Evolutionary conservation across 257 asterid genomes (phyloP).

Genomic region (Lycium ferocissimum): DNA sequence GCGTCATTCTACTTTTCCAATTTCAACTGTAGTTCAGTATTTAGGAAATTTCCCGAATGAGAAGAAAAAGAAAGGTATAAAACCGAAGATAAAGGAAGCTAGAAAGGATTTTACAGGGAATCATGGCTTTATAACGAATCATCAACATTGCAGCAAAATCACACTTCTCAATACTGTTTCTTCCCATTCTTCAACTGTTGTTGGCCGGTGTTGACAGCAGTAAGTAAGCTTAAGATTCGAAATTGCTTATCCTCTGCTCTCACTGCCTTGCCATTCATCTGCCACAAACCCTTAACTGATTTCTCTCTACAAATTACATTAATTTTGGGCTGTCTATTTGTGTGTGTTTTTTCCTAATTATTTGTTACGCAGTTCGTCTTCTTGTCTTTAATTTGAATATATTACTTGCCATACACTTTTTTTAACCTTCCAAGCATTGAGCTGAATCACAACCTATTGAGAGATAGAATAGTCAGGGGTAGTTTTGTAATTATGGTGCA

Average conservation of each 20-base stretch:
- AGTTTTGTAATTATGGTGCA: no score
- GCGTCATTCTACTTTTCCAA: neutral
- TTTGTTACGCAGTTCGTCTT: neutral
- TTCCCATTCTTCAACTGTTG: no score
- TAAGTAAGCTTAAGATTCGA: no score
- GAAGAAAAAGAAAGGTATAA: neutral
- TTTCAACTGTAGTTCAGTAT: neutral
- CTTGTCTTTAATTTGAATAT: conserved; percentile 4
- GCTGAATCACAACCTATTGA: neutral
- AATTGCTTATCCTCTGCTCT: neutral
- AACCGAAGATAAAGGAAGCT: neutral
- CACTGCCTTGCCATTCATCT: neutral
- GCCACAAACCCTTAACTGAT: neutral
- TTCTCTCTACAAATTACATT: neutral
- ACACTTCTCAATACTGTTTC: no score
- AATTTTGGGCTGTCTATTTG: neutral
- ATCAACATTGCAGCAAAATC: no score
- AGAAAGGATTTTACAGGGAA: neutral
- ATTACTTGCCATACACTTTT: neutral
- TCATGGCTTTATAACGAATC: no score
- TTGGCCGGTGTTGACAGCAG: no score
- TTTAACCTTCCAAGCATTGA: neutral
- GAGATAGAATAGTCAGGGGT: no score
- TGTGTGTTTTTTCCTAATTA: neutral
- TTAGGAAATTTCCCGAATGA: neutral